Evolutionary conservation across 371 early-diverging fungal genomes (phyloP).

Genomic region (Zychaea mexicana): DNA sequence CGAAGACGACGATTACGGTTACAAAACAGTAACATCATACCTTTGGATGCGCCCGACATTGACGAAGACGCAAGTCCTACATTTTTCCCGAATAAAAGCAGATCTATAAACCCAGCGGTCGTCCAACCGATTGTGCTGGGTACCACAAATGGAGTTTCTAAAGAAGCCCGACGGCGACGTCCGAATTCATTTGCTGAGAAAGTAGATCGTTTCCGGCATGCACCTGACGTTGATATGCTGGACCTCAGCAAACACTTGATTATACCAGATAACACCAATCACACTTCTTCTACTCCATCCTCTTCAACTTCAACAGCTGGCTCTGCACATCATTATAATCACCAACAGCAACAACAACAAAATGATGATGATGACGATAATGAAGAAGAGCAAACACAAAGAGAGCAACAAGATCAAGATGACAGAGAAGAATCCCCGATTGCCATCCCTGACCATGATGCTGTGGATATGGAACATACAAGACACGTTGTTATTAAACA

Average conservation of each 20-base stretch:
- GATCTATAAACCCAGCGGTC: background rate
- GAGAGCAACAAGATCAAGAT: background rate
- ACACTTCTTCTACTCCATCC: background rate
- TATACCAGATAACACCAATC: background rate
- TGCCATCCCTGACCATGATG: background rate
- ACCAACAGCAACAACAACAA: background rate
- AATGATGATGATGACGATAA: too few species aligned
- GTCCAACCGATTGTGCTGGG: background rate
- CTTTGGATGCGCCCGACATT: background rate
- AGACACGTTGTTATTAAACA: too few species aligned
- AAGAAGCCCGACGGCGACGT: background rate
- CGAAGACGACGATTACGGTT: background rate
- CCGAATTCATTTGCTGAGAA: background rate
- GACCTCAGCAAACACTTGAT: slow-evolving; percentile 2
- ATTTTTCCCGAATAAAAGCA: background rate
- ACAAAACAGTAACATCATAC: background rate
- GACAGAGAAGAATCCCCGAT: background rate
- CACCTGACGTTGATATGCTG: background rate
- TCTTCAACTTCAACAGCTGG: background rate
- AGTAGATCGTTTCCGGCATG: background rate
- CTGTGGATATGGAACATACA: background rate
- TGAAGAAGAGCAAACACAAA: background rate
- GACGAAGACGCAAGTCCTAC: slow-evolving; percentile 2
- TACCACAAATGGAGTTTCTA: background rate
- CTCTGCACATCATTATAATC: background rate